Conservation (phyloP, 306 rosid genomes). For the Dryas octopetala region DNA sequence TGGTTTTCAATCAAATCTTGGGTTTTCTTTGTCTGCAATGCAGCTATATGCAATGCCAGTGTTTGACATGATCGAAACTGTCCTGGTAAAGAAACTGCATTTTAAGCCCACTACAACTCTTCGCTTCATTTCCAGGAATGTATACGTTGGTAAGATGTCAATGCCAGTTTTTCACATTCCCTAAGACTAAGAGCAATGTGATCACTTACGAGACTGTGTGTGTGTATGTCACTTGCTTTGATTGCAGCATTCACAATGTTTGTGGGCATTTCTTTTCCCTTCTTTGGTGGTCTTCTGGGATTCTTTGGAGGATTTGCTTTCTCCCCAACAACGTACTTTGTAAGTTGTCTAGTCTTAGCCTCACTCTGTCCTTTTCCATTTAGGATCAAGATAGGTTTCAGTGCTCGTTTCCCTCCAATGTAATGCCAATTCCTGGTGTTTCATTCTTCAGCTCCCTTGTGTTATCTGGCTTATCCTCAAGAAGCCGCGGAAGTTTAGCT, state of each 20-base stretch:
- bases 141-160: conserved; percentile 61
- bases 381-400: too few species aligned
- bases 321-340: conserved; percentile 74
- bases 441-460: conserved; percentile 59
- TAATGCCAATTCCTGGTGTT: not conserved
- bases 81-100: conserved; percentile 48
- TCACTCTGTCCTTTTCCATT: not conserved
- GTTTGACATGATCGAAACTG: conserved; percentile 76
- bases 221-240: not conserved
- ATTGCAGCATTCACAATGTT: conserved; percentile 68
- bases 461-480: conserved; percentile 63
- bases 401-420: too few species aligned
- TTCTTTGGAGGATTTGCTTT: conserved; percentile 82
- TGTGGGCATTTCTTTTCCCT: conserved; percentile 66
- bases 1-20: not conserved
- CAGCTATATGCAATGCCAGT: conserved; percentile 86
- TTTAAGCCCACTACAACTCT: conserved; percentile 50
- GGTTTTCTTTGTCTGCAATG: not conserved
- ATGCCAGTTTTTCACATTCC: not conserved
- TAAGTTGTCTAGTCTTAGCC: conserved; percentile 23
- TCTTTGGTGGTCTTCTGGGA: conserved; percentile 63
- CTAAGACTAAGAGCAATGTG: not conserved
- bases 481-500: conserved; percentile 58
- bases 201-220: not conserved
- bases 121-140: conserved; percentile 46